Evolutionary conservation across 345 rosid genomes (phyloP).

Genomic region (Gossypium anomalum): DNA sequence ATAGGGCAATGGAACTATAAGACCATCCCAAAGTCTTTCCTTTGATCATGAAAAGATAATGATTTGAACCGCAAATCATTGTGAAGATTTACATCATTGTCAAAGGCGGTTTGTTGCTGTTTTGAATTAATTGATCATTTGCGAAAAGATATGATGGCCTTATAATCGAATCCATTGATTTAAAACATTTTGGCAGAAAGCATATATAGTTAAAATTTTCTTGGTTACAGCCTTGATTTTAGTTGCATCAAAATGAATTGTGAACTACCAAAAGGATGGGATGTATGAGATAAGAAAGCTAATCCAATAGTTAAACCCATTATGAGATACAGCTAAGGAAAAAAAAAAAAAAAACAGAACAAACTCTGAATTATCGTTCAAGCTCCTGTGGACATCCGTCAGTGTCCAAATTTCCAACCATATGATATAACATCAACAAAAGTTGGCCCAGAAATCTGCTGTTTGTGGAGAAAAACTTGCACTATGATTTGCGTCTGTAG

Average conservation of each 20-base stretch:
- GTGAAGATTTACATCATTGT: not conserved
- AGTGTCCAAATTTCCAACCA: constrained; percentile 21
- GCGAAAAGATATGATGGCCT: constrained; percentile 3
- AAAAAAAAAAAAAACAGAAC: not conserved
- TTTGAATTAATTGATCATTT: not conserved
- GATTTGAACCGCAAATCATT: constrained; percentile 11
- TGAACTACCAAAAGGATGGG: not conserved
- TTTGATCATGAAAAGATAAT: not conserved
- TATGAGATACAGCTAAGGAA: constrained; percentile 41
- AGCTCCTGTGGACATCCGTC: constrained; percentile 19
- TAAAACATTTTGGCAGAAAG: constrained; percentile 7
- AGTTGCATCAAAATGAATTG: not conserved
- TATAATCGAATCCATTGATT: not conserved
- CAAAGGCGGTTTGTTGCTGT: not conserved
- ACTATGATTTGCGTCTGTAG: not conserved
- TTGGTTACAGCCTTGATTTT: not conserved
- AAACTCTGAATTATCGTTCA: not conserved
- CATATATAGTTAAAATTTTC: not conserved
- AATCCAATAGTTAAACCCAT: constrained; percentile 1
- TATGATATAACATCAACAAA: constrained; percentile 24
- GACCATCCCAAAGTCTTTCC: not conserved
- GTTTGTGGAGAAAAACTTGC: constrained; percentile 14
- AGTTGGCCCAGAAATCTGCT: constrained; percentile 30
- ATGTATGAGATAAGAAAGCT: constrained; percentile 2
- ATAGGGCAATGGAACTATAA: not conserved